These are phyloP conservation scores for Adansonia grandidieri DNA, from an alignment of 441 rosid species.

Conservation along the genomic window DNA sequence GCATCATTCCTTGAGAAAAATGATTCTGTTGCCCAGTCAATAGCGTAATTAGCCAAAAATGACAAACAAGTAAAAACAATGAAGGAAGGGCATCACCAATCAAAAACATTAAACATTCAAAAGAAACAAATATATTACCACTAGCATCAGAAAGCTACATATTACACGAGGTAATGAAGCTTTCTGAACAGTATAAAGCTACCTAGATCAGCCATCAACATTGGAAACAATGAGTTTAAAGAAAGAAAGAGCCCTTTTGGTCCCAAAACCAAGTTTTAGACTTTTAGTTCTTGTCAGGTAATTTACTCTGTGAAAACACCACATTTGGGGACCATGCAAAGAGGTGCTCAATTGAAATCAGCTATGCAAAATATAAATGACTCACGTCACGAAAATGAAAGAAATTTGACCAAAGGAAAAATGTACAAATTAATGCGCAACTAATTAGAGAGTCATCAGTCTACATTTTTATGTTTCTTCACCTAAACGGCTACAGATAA, in stretches of 20 bases:
- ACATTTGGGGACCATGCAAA: slow-evolving; percentile 8
- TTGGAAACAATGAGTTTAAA: background rate
- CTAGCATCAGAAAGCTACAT: slow-evolving; percentile 15
- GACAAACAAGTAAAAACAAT: background rate
- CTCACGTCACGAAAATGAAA: slow-evolving; percentile 1
- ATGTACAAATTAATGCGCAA: background rate
- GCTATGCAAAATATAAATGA: background rate
- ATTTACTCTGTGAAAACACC: background rate
- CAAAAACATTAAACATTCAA: background rate
- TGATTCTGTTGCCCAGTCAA: background rate
- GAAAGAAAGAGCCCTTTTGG: slow-evolving; percentile 1
- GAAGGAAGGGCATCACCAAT: background rate
- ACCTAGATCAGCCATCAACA: background rate
- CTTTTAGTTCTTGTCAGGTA: too few species aligned
- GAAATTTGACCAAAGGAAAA: background rate
- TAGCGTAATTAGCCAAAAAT: background rate
- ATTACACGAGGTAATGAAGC: background rate
- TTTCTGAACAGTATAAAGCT: background rate
- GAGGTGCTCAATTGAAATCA: background rate
- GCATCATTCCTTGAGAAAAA: background rate
- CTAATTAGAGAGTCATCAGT: background rate
- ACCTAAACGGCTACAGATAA: background rate
- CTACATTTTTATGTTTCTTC: background rate
- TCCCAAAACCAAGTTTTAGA: slow-evolving; percentile 5
- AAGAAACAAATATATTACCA: background rate